phyloP scores from a whole-genome alignment of 1,284 basidiomycete species.

The Malassezia pachydermatis region DNA sequence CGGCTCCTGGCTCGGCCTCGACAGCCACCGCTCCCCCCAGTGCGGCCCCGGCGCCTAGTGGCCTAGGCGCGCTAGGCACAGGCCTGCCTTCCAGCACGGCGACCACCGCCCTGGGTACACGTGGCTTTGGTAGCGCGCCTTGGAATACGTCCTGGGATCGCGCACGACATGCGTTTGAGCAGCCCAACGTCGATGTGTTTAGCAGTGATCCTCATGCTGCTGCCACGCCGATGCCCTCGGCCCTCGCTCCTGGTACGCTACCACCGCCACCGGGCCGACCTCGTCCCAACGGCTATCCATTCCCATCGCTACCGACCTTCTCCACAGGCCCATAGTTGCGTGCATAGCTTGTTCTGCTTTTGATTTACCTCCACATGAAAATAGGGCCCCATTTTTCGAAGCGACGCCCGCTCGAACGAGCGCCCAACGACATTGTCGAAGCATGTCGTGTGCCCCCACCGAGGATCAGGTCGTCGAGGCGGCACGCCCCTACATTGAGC shows the following conservation, averaged over 20 bases:
- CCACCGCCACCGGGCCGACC: not conserved
- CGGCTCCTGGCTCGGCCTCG: conserved; percentile 21
- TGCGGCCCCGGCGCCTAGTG: not conserved
- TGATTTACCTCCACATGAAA: not conserved
- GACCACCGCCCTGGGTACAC: not conserved
- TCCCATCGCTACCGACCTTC: not conserved
- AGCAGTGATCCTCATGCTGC: not conserved
- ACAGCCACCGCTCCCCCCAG: not conserved
- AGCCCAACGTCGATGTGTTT: conserved; percentile 8
- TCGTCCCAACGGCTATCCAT: too few relatives aligned
- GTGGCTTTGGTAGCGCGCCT: conserved; percentile 1
- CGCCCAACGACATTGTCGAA: too few relatives aligned
- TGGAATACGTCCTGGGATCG: conserved; percentile 36
- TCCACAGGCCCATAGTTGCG: not conserved
- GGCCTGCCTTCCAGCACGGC: not conserved
- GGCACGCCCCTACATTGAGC: conserved; percentile 8
- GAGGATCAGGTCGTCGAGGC: conserved; percentile 21
- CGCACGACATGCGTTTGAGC: conserved; percentile 42
- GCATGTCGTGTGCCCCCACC: conserved; percentile 16
- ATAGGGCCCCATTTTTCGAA: not conserved
- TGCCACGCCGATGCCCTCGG: not conserved
- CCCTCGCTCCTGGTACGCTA: not conserved
- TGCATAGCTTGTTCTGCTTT: too few relatives aligned
- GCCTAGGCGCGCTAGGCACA: not conserved
- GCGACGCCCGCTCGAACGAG: too few relatives aligned